phyloP scores from a whole-genome alignment of 2,329 filamentous ascomycete species.

The Arachnomyces sp. region DNA sequence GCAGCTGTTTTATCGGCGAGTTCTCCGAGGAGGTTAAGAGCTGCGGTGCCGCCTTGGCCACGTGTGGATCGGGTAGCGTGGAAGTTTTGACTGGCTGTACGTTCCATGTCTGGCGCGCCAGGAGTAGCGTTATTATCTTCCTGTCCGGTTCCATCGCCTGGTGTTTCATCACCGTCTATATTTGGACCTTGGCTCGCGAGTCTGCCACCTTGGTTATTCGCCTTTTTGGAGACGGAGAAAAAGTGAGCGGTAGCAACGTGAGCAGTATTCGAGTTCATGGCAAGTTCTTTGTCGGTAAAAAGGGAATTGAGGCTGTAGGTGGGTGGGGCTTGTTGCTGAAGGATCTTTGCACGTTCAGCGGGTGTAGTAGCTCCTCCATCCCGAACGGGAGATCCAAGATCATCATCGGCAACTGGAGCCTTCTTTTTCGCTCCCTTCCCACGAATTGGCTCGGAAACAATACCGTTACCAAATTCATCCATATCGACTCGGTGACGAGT shows the following conservation, averaged over 20 bases:
- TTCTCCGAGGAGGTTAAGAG: conserved; percentile 48
- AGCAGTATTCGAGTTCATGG: conserved; percentile 53
- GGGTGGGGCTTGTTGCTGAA: conserved; percentile 50
- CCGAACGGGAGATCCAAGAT: conserved; percentile 50
- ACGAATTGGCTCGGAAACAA: conserved; percentile 40
- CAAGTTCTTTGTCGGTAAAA: conserved; percentile 60
- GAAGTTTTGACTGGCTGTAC: conserved; percentile 49
- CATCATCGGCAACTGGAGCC: conserved; percentile 43
- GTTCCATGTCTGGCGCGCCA: conserved; percentile 50
- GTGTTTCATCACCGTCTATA: conserved; percentile 31
- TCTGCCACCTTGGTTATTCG: conserved; percentile 33
- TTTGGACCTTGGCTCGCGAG: conserved; percentile 32
- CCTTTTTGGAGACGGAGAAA: conserved; percentile 48
- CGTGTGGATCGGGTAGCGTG: conserved; percentile 48
- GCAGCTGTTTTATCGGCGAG: conserved; percentile 43
- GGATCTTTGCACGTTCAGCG: conserved; percentile 46
- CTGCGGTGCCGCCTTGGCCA: conserved; percentile 42
- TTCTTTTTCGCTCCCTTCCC: conserved; percentile 49
- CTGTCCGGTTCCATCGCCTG: conserved; percentile 29
- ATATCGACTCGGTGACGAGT: conserved; percentile 49
- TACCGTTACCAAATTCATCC: conserved; percentile 44
- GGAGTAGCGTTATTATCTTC: conserved; percentile 34
- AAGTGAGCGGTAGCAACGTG: conserved; percentile 50
- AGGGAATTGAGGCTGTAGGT: conserved; percentile 55
- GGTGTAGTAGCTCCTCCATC: conserved; percentile 39